These are phyloP conservation scores for Pouteria glomerata DNA, from an alignment of 148 eudicot genomes.

Conservation along the genomic window DNA sequence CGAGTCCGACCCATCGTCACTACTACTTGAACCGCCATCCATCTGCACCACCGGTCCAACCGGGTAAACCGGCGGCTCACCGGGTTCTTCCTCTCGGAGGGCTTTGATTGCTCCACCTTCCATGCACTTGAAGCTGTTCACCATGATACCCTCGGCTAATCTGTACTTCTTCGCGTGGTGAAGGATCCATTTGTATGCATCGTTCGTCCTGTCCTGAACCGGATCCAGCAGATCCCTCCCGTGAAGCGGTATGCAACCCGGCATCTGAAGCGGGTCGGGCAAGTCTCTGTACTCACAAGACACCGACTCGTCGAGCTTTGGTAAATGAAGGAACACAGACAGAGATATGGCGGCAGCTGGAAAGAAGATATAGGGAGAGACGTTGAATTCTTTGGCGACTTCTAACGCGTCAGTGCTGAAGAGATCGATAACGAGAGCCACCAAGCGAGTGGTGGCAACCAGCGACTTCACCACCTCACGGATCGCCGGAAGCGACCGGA, in stretches of 20 bases:
- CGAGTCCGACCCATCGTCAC: constrained; percentile 3
- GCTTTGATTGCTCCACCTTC: constrained; percentile 29
- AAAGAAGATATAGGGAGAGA: constrained; percentile 33
- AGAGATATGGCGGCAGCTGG: constrained; percentile 36
- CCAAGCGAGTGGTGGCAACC: neutral
- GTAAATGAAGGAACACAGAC: constrained; percentile 27
- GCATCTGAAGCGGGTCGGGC: constrained; percentile 31
- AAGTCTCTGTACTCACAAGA: constrained; percentile 33
- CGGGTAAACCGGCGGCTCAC: constrained; percentile 27
- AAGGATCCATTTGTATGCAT: constrained; percentile 44
- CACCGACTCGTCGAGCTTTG: constrained; percentile 29
- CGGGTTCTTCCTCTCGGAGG: constrained; percentile 17
- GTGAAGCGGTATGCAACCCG: constrained; percentile 40
- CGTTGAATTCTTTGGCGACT: constrained; percentile 25
- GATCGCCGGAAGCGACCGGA: constrained; percentile 33
- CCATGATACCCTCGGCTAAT: constrained; percentile 49
- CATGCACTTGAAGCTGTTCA: constrained; percentile 32
- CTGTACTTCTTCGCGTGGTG: constrained; percentile 33
- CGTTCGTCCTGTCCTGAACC: constrained; percentile 35
- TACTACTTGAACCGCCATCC: constrained; percentile 11
- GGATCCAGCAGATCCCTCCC: constrained; percentile 41
- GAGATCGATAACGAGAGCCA: constrained; percentile 32
- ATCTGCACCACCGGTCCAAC: constrained; percentile 44
- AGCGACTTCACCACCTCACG: constrained; percentile 10
- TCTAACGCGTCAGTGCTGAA: constrained; percentile 47